Percentiles rank a stretch among this genome's conserved stretches.
These are phyloP conservation scores for Thielaviopsis euricoi DNA, from an alignment of 2,329 filamentous ascomycete species.

Conservation along the genomic window DNA sequence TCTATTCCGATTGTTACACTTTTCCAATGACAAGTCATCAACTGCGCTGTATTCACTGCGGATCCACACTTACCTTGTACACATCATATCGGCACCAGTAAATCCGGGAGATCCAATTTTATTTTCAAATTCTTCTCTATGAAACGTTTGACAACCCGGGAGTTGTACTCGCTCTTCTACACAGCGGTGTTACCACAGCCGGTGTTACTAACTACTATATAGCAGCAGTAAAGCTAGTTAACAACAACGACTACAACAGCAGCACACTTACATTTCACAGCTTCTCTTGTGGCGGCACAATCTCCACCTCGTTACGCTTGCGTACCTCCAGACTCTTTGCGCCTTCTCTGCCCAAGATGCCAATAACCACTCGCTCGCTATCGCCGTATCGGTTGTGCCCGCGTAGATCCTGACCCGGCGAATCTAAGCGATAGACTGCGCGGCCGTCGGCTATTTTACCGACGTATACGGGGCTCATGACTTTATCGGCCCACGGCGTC, in stretches of 20 bases:
- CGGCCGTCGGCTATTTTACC: conserved; percentile 30
- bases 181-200: neutral
- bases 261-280: neutral
- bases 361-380: conserved; percentile 38
- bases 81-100: too few relatives aligned
- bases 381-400: conserved; percentile 35
- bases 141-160: too few relatives aligned
- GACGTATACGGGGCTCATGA: conserved; percentile 39
- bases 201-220: neutral
- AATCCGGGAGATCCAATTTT: neutral
- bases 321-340: neutral
- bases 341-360: conserved; percentile 1
- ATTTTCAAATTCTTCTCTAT: neutral
- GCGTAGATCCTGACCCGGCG: conserved; percentile 38
- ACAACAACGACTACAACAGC: too few relatives aligned
- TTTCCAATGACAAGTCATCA: neutral
- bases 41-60: too few relatives aligned
- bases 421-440: conserved; percentile 38
- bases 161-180: too few relatives aligned
- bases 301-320: neutral
- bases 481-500: conserved; percentile 43
- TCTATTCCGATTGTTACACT: neutral
- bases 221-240: too few relatives aligned
- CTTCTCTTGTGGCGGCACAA: neutral
- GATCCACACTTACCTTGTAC: too few relatives aligned